A percentile compares a stretch with the other conserved stretches of the same genome.
phyloP scores from a whole-genome alignment of 2,329 filamentous ascomycete genomes.

The Dryadomyces quercivorus region DNA sequence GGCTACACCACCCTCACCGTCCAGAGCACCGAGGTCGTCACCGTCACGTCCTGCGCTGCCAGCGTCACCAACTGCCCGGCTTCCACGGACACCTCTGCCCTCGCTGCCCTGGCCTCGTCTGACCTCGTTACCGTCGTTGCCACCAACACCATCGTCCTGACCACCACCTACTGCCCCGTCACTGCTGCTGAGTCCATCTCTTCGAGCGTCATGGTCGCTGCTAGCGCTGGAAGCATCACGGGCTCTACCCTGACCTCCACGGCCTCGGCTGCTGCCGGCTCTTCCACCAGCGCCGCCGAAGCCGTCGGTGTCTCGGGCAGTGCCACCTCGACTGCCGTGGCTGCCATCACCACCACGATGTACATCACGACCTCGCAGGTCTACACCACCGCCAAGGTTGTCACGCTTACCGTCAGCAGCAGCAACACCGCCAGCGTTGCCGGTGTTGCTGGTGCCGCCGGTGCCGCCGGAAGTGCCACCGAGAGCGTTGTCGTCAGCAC shows the following conservation, averaged over 20 bases:
- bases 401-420: slow-evolving; percentile 4
- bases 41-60: slow-evolving; percentile 15
- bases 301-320: slow-evolving; percentile 6
- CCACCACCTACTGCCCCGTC: slow-evolving; percentile 29
- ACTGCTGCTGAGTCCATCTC: slow-evolving; percentile 25
- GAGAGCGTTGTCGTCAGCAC: background rate
- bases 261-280: slow-evolving; percentile 21
- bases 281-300: slow-evolving; percentile 15
- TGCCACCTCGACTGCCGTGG: slow-evolving; percentile 6
- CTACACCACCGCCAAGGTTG: slow-evolving; percentile 1
- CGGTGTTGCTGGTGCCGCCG: too few relatives aligned
- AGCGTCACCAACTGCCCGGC: slow-evolving; percentile 17
- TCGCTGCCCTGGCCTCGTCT: slow-evolving; percentile 18
- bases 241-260: slow-evolving; percentile 25
- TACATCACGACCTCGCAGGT: background rate
- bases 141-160: slow-evolving; percentile 25
- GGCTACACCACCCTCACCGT: slow-evolving; percentile 27
- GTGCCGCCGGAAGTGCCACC: too few relatives aligned
- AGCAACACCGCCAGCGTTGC: background rate
- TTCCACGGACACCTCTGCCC: slow-evolving; percentile 24
- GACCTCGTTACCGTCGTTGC: slow-evolving; percentile 21
- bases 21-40: slow-evolving; percentile 28
- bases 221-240: slow-evolving; percentile 20
- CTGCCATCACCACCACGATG: slow-evolving; percentile 10
- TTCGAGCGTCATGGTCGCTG: slow-evolving; percentile 21